Evolutionary conservation across 106 monocot genomes (phyloP).

Genomic region (Acorus calamus): DNA sequence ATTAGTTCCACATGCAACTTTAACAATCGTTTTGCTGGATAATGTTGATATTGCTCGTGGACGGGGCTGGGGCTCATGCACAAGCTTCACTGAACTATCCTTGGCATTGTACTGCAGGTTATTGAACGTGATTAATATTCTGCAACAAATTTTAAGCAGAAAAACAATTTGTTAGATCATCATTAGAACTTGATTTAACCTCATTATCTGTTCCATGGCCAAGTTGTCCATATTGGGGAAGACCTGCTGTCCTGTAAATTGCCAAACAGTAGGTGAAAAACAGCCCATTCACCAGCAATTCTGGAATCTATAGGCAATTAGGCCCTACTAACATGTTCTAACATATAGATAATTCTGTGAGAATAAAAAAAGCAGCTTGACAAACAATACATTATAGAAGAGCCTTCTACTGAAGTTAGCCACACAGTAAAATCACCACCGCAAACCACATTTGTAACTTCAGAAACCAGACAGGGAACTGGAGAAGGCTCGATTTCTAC

Average conservation of each 20-base stretch:
- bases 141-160: too few relatives aligned
- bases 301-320: too few relatives aligned
- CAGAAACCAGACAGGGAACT: constrained; percentile 54
- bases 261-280: background rate
- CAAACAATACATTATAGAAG: constrained; percentile 77
- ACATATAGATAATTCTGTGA: too few relatives aligned
- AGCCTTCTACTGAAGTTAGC: constrained; percentile 79
- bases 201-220: constrained; percentile 96
- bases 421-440: constrained; percentile 93
- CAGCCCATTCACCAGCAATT: too few relatives aligned
- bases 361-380: background rate
- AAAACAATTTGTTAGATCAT: too few relatives aligned
- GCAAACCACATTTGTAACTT: constrained; percentile 68
- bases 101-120: constrained; percentile 77
- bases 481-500: constrained; percentile 84
- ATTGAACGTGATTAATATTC: too few relatives aligned
- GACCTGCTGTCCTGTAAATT: constrained; percentile 68
- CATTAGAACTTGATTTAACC: constrained; percentile 20
- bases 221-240: constrained; percentile 97
- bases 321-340: too few relatives aligned
- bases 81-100: constrained; percentile 78
- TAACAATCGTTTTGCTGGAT: constrained; percentile 63
- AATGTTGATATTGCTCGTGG: constrained; percentile 76
- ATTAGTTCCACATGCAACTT: constrained; percentile 96
- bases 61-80: constrained; percentile 81